Base-by-base conservation (phyloP, 106 monocot genomes). In the Dendrobium chrysotoxum region DNA sequence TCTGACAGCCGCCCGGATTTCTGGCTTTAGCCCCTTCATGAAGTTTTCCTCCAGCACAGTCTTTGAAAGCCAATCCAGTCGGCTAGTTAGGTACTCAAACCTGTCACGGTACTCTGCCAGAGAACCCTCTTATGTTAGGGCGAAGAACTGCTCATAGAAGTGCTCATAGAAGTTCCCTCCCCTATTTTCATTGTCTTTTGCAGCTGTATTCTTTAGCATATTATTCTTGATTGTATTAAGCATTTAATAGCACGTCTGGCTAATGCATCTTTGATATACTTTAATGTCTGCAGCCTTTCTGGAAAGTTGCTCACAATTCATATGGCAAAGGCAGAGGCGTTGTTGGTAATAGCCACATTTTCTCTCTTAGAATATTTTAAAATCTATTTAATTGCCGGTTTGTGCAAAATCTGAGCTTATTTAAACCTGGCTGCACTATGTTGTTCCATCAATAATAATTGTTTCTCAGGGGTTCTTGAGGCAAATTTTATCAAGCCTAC, bases 401-500 rank as follows among this genome's bases (percentile, higher is more conserved):
- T 23, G 0, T 23, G 61, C 8, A 7, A 61, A 61, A 21, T n/a
- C 5, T 61, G 61, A 61, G n/a, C 61, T 61, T 55, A 53, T 55
- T 55, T 61, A n/a, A 61, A 3, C 8, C 50, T n/a, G 4, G 61
- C 7, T 61, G 4, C 61, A 61, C 15, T 50, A 44, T 55, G 55
- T 55, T 55, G 13, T 61, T 25, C 8, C 25, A 6, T n/a, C 61
- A 23, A 61, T 61, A 70, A 70, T 70, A 23, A 70, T 5, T 70
- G 40, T 85, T 40, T 84, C 25, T 61, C 25, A 90, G 90, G 90
- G 40, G 82, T 90, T 28, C 75, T 91, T 42, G 86, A 91, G 82
- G 86, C 88, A 74, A 86, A 91, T 66, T 91, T 91, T 50, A 86
- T 91, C 25, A 88, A 91, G 78, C 90, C 90, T 66, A 91, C 90